Evolutionary conservation across 2,329 filamentous ascomycete species (phyloP), one percentile per base, ranked within the genome.

Genomic region (Fusarium musae): DNA sequence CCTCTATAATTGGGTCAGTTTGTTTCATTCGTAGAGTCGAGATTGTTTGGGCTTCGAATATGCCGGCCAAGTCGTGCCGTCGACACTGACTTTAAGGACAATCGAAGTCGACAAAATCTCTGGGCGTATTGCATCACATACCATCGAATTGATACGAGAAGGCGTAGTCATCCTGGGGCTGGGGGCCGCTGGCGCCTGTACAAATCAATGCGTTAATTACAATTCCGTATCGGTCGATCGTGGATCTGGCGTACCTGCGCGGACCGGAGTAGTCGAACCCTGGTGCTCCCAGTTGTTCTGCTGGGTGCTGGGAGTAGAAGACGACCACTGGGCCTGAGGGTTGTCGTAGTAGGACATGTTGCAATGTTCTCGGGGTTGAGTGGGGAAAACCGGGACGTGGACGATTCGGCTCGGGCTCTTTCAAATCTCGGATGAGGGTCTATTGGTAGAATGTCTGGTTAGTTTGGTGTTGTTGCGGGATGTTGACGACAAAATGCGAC

Each of bases 61-160:
- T 54, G 32, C 44, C 36, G 7, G 30, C 13, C 37, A 66, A 44
- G 43, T 30, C 36, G 44, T 49, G 16, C 42, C 13, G 28, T 23
- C 40, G 26, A 34, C 32, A 36, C 28, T 50, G 28, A 34, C 28
- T 28, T 34, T 23, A 36, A 50, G 58, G 59, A 46, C 16, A 49
- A 58, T 42, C 36, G 26, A 42, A 70, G 34, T 28, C 50, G 37
- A 28, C 50, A 60, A 44, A 36, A 37, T 46, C 46, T 30, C 28
- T 32, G 26, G 28, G 26, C 12, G 11, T 47, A 28, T 19, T 46
- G 19, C 46, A 32, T 43, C 30, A 90, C 92, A 82, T 92, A 96
- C 93, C 93, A 86, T 97, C 95, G 83, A 97, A 92, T 84, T 97
- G 95, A 81, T 93, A 92, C 76, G 90, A 91, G 82, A 97, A 97